phyloP scores from a whole-genome alignment of 1,284 basidiomycete species.

The Mycena citricolor region DNA sequence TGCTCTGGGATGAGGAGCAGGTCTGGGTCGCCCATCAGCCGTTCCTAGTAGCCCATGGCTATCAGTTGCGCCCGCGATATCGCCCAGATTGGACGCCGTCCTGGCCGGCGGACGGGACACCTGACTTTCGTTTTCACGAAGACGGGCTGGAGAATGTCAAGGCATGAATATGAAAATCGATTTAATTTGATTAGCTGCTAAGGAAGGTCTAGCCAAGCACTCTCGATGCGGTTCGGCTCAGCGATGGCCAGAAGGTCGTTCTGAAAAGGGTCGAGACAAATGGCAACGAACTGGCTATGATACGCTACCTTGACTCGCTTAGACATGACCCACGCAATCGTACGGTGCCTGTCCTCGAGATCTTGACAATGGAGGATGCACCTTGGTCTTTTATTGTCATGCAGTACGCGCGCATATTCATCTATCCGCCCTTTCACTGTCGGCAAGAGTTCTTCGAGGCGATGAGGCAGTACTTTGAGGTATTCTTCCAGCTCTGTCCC shows the following conservation, averaged over 20 bases:
- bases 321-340: slow-evolving; percentile 8
- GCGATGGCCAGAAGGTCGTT: slow-evolving; percentile 13
- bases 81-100: slow-evolving; percentile 18
- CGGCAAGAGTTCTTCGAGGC: slow-evolving; percentile 10
- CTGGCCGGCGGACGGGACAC: background rate
- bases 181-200: background rate
- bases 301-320: background rate
- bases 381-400: slow-evolving; percentile 1
- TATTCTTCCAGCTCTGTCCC: no score
- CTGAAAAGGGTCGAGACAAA: slow-evolving; percentile 7
- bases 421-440: slow-evolving; percentile 11
- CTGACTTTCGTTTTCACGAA: background rate
- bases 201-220: no score
- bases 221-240: slow-evolving; percentile 12
- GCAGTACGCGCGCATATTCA: slow-evolving; percentile 5
- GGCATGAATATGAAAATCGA: background rate
- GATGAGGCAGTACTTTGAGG: no score
- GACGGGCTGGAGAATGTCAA: background rate
- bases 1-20: no score
- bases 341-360: slow-evolving; percentile 9
- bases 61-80: slow-evolving; percentile 15
- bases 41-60: slow-evolving; percentile 8
- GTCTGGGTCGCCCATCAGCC: slow-evolving; percentile 16
- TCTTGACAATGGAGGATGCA: background rate
- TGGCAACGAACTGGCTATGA: background rate